Base-by-base conservation (phyloP, 108 stramenopile species). In the Parietichytrium sp. region DNA sequence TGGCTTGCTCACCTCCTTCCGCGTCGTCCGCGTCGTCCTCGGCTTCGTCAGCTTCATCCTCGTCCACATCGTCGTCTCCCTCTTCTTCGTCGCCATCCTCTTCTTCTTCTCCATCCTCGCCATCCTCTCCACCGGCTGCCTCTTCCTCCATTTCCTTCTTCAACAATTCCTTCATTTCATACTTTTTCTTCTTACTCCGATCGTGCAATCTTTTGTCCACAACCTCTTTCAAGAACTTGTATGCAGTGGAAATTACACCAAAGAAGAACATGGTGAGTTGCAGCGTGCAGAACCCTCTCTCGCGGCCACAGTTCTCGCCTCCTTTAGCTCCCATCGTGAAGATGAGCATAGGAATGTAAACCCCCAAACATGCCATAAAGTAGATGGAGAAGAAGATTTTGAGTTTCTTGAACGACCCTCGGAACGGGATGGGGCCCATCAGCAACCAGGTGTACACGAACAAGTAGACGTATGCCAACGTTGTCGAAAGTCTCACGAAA, bases 381-480 rank as follows among this genome's bases (percentile, higher is more conserved):
- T 45, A 45, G 1, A 27, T 38, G 36, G 38, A 33, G 20, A 72
- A 72, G 10, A 45, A 23, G 13, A 72, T 20, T 27, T 72, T 72
- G 1, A 72, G 61, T 6, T 33, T 33, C 29, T 27, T 16, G 20
- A 45, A 45, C 20, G 38, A 42, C 33, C 38, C 13, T 6, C 45
- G 6, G 20, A 72, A 72, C 13, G 61, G 61, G 3, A 72, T 31
- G 0, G 61, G 61, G 38, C 61, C 61, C 61, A 72, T 31, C 15
- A 72, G 61, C 61, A 72, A 45, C 61, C 61, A 72, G 10, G 61
- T 15, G 42, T 72, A 72, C 6, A 72, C 38, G 1, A 72, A 72
- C 7, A 72, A 25, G 42, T 72, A 72, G 0, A 72, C 1, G 61
- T 72, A 72, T 6, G 61, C 61, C 23, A 72, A 45, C 10, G 25